phyloP scores from a whole-genome alignment of 176 grass and related monocot genomes.

The Lolium rigidum region DNA sequence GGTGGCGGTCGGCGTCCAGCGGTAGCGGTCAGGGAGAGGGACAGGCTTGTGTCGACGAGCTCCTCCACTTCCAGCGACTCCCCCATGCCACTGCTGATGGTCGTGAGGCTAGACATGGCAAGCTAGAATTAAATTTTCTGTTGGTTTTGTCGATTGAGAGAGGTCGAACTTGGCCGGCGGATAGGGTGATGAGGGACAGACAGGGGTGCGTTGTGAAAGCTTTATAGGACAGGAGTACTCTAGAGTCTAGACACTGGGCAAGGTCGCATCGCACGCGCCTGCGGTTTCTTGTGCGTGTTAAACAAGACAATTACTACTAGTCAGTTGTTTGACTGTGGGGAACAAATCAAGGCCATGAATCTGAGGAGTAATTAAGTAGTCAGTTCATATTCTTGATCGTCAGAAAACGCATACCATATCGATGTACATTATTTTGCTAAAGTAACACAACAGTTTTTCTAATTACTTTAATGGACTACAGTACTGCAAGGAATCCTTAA shows the following conservation, averaged over 20 bases:
- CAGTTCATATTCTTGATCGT: neutral
- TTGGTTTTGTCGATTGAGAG: neutral
- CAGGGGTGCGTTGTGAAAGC: neutral
- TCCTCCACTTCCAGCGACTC: slow-evolving; percentile 7
- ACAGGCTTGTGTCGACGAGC: slow-evolving; percentile 43
- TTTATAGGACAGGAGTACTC: slow-evolving; percentile 25
- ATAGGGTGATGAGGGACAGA: neutral
- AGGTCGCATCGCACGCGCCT: neutral
- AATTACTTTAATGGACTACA: too few relatives aligned
- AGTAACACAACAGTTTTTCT: too few relatives aligned
- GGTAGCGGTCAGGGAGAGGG: slow-evolving; percentile 4
- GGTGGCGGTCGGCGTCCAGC: neutral
- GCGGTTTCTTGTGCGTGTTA: slow-evolving; percentile 37
- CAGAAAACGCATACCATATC: neutral
- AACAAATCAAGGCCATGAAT: neutral
- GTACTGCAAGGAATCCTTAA: too few relatives aligned
- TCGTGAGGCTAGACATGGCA: slow-evolving; percentile 56
- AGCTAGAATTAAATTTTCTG: neutral
- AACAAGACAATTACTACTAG: slow-evolving; percentile 18
- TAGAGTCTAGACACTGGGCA: neutral
- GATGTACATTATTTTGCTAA: neutral
- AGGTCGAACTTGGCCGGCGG: neutral
- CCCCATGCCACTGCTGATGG: slow-evolving; percentile 42
- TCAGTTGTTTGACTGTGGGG: slow-evolving; percentile 6
- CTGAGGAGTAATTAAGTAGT: neutral